These are phyloP conservation scores for Craterostigma plantagineum DNA, from an alignment of 257 asterid genomes.

Conservation along the genomic window DNA sequence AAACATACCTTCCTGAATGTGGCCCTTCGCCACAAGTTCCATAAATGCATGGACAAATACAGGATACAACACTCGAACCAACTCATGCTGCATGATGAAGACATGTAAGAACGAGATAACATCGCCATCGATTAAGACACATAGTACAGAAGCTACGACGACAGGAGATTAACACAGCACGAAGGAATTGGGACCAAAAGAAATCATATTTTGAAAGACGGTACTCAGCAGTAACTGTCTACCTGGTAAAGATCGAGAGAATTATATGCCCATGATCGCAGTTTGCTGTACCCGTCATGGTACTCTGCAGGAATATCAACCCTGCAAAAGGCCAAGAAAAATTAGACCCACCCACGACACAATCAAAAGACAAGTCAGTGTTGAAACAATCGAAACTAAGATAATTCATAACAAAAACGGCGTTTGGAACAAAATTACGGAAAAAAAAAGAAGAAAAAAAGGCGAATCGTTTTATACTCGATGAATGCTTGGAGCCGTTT, in stretches of 20 bases:
- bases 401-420: too few species aligned
- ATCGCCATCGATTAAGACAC: too few species aligned
- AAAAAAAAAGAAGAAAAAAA: conserved; percentile 1
- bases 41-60: conserved; percentile 90
- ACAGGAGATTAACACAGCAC: too few species aligned
- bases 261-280: conserved; percentile 88
- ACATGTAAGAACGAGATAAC: too few species aligned
- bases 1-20: conserved; percentile 75
- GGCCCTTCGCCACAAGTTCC: conserved; percentile 94
- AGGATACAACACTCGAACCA: conserved; percentile 90
- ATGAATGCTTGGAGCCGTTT: conserved; percentile 48
- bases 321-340: conserved; percentile 18
- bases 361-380: conserved; percentile 1
- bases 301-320: conserved; percentile 57
- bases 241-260: conserved; percentile 92
- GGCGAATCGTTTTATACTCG: conserved; percentile 23
- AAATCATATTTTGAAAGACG: neutral
- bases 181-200: neutral
- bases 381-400: too few species aligned
- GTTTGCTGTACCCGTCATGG: conserved; percentile 76
- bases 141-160: too few species aligned
- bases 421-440: neutral
- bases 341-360: neutral
- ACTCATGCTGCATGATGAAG: conserved; percentile 46
- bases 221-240: conserved; percentile 1